A percentile compares a stretch with the other conserved stretches of the same genome.
Evolutionary conservation across 257 asterid genomes (phyloP).

Genomic region (Salvia hispanica): DNA sequence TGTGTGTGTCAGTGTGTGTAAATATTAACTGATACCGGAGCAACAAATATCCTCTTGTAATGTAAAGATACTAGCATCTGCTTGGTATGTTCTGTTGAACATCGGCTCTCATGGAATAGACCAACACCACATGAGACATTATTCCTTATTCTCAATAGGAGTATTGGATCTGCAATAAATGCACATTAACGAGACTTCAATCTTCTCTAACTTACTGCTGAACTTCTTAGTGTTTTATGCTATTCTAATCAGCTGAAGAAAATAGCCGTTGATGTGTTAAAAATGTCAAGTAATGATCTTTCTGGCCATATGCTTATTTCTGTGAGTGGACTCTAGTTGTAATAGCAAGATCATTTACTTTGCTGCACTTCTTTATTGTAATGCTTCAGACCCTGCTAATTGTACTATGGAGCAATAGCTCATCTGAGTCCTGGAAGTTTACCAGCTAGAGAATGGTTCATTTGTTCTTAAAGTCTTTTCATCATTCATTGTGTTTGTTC

Average conservation of each 20-base stretch:
- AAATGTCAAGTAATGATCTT: neutral
- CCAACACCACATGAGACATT: no score
- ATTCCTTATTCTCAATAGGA: no score
- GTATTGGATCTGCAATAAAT: no score
- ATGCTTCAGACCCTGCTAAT: neutral
- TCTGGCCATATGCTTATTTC: neutral
- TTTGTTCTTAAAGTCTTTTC: neutral
- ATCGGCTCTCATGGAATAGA: no score
- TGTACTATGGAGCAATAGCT: neutral
- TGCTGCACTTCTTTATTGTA: neutral
- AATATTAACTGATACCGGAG: neutral
- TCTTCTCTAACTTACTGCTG: no score
- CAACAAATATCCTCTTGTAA: neutral
- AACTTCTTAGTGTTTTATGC: no score
- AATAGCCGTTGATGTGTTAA: no score
- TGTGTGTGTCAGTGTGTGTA: neutral
- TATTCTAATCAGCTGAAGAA: no score
- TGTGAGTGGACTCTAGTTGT: neutral
- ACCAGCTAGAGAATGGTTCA: neutral
- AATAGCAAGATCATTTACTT: neutral
- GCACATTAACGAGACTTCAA: no score
- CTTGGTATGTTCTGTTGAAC: no score
- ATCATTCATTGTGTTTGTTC: neutral
- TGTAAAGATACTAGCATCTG: no score
- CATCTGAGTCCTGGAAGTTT: neutral